Percentiles rank a stretch among this genome's conserved stretches.
phyloP scores from a whole-genome alignment of 225 moss, liverwort and hornwort genomes.

The Bryoerythrophyllum caledonicum region DNA sequence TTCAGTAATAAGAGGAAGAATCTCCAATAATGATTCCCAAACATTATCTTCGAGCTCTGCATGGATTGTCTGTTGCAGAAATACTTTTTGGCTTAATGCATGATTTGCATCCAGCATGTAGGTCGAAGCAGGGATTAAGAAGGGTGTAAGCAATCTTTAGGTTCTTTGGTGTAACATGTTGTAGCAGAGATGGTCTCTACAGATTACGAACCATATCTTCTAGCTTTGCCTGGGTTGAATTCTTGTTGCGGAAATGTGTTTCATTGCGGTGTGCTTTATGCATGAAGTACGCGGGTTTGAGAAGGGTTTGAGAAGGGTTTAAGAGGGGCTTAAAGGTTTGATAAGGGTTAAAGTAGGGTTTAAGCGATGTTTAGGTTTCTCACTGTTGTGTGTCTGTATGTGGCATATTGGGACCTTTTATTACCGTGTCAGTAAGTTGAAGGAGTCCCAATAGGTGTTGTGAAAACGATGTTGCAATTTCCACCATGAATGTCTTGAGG shows the following conservation, averaged over 20 bases:
- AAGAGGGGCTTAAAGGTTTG: slow-evolving; percentile 8
- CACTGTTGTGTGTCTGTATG: background rate
- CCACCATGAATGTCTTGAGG: background rate
- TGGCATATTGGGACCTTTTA: background rate
- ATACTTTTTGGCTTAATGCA: background rate
- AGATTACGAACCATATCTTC: background rate
- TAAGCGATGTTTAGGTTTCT: background rate
- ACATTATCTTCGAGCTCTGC: background rate
- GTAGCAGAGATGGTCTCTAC: background rate
- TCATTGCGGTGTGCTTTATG: background rate
- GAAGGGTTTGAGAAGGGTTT: too few species aligned
- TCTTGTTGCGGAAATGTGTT: background rate
- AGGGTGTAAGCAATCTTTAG: slow-evolving; percentile 10
- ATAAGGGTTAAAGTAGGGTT: slow-evolving; percentile 26
- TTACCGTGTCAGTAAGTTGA: background rate
- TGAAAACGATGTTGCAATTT: background rate
- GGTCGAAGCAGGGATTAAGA: background rate
- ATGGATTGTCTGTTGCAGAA: background rate
- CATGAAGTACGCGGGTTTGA: background rate
- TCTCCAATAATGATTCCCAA: background rate
- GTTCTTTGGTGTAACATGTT: too few species aligned
- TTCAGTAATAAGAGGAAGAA: too few species aligned
- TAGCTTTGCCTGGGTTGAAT: background rate
- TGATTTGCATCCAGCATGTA: too few species aligned
- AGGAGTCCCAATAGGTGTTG: background rate